Evolutionary conservation across 2,329 filamentous ascomycete genomes (phyloP).

Genomic region (Immersiporthe knoxdaviesiana): DNA sequence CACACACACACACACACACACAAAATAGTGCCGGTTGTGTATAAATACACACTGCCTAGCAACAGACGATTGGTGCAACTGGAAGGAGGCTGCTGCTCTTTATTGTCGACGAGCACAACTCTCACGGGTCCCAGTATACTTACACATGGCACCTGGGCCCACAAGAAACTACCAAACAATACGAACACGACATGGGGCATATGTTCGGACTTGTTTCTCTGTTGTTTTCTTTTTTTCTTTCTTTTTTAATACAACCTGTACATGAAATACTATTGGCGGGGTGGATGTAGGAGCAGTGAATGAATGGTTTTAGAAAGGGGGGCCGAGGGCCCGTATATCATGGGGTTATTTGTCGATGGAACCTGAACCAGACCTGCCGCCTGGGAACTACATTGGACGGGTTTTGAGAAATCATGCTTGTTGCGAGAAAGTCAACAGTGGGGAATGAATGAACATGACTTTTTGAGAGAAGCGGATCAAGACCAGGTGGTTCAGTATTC

Average conservation of each 20-base stretch:
- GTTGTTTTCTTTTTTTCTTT: background rate
- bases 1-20: no score
- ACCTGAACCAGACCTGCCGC: no score
- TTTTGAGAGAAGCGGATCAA: no score
- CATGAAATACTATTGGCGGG: background rate
- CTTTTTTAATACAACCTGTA: background rate
- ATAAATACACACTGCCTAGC: constrained; percentile 5
- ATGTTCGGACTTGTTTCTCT: background rate
- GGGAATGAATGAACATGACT: no score
- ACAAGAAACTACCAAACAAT: background rate
- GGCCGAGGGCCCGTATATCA: background rate
- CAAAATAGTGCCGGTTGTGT: constrained; percentile 8
- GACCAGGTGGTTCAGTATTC: background rate
- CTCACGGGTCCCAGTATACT: constrained; percentile 3
- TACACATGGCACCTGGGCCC: background rate
- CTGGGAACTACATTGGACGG: no score
- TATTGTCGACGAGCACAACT: background rate
- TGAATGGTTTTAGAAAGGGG: background rate
- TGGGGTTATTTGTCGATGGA: background rate
- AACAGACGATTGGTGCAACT: background rate
- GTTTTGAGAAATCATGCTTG: no score
- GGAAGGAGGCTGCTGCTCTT: background rate
- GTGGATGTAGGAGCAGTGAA: background rate
- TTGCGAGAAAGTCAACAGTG: no score
- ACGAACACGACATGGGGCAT: constrained; percentile 6